Evolutionary conservation across 148 eudicot genomes (phyloP).

Genomic region (Vaccinium darrowii): DNA sequence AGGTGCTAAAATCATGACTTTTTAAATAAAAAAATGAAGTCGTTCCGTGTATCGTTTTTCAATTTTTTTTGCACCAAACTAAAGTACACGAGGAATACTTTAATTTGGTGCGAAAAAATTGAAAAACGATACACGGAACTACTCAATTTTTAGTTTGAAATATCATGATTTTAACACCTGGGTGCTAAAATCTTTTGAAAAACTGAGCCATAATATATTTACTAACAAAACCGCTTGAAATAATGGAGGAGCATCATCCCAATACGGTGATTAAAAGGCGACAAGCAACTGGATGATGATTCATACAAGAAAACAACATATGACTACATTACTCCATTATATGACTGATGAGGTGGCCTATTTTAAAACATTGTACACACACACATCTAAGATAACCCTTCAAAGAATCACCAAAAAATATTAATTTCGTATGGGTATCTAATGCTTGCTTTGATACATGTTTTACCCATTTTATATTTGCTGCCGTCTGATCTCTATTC

Average conservation of each 20-base stretch:
- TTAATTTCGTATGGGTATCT: not conserved
- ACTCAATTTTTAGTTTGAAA: no score
- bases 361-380: not conserved
- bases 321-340: not conserved
- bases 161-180: no score
- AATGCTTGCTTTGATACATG: not conserved
- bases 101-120: no score
- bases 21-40: no score
- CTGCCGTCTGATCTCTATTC: not conserved
- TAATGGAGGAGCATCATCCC: not conserved
- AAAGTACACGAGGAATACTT: no score
- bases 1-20: no score
- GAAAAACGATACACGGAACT: no score
- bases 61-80: no score
- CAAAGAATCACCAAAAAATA: not conserved
- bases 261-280: not conserved
- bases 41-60: no score
- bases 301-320: not conserved
- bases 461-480: not conserved
- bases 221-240: not conserved
- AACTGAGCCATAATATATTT: no score
- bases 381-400: not conserved
- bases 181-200: no score
- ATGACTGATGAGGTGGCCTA: not conserved
- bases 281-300: constrained; percentile 4